phyloP scores from a whole-genome alignment of 1,284 basidiomycete genomes.

The Rhodotorula sp. region DNA sequence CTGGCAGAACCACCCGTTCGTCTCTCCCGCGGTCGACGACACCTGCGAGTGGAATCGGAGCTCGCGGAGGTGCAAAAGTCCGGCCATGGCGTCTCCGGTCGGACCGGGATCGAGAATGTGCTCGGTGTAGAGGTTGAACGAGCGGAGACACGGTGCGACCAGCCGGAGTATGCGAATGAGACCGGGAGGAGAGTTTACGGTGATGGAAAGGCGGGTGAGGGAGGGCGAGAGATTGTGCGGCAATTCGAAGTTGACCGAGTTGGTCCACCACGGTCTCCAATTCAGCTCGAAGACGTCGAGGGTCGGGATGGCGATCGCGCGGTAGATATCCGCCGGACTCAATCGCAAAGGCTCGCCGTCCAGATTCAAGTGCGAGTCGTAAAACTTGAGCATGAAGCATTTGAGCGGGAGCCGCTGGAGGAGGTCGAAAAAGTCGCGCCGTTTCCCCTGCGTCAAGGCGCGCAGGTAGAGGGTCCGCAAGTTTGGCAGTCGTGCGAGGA shows the following conservation, averaged over 20 bases:
- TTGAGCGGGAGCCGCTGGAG: background rate
- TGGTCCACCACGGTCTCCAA: background rate
- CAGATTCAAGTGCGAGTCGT: background rate
- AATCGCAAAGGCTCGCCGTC: background rate
- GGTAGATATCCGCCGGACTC: background rate
- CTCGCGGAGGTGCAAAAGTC: background rate
- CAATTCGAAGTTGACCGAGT: background rate
- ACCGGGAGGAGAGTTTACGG: background rate
- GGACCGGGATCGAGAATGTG: background rate
- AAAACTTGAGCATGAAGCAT: slow-evolving; percentile 6
- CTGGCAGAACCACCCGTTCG: background rate
- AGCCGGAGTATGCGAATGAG: background rate
- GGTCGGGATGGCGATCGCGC: background rate
- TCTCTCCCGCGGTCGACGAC: background rate
- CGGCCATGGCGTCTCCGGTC: background rate
- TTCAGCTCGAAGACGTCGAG: slow-evolving; percentile 6
- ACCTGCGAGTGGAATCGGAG: slow-evolving; percentile 4
- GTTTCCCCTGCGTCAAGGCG: background rate
- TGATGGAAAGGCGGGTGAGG: background rate
- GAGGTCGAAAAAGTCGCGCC: background rate
- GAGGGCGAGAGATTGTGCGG: background rate
- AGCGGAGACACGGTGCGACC: background rate
- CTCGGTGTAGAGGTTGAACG: slow-evolving; percentile 12
- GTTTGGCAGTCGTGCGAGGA: background rate
- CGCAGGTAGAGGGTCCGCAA: background rate